A percentile compares a stretch with the other conserved stretches of the same genome.
Evolutionary conservation across 805 yeast species (phyloP).

Genomic region (Allodekkera sacchari): DNA sequence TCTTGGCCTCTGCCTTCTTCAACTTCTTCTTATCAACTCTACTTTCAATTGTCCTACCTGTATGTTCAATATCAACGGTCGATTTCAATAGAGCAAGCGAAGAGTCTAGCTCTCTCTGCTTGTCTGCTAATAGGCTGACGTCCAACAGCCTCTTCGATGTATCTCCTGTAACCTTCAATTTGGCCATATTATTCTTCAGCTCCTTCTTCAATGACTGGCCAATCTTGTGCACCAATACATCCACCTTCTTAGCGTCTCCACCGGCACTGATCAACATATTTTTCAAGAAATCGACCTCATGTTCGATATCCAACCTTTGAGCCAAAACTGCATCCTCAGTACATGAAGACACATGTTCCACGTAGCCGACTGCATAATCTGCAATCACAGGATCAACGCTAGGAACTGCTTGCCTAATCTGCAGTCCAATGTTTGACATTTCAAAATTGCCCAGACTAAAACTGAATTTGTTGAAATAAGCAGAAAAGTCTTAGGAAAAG

Average conservation of each 20-base stretch:
- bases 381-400: conserved; percentile 78
- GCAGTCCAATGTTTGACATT: conserved; percentile 32
- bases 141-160: conserved; percentile 81
- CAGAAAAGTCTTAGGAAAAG: too few relatives aligned
- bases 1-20: conserved; percentile 94
- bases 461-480: background rate
- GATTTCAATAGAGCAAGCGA: conserved; percentile 74
- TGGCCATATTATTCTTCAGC: conserved; percentile 60
- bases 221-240: conserved; percentile 37
- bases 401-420: conserved; percentile 81
- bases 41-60: conserved; percentile 87
- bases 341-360: conserved; percentile 67
- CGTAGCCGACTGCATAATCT: conserved; percentile 88
- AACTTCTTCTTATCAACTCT: conserved; percentile 94
- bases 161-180: conserved; percentile 72
- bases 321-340: conserved; percentile 80
- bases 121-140: conserved; percentile 61
- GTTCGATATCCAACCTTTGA: conserved; percentile 54
- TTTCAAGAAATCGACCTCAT: conserved; percentile 62
- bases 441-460: background rate
- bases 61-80: conserved; percentile 77
- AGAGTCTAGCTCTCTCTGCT: conserved; percentile 66
- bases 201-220: conserved; percentile 42
- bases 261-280: conserved; percentile 75
- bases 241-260: conserved; percentile 53